Base-by-base conservation (phyloP, 1,284 basidiomycete species). In the Trichosporon sp. region DNA sequence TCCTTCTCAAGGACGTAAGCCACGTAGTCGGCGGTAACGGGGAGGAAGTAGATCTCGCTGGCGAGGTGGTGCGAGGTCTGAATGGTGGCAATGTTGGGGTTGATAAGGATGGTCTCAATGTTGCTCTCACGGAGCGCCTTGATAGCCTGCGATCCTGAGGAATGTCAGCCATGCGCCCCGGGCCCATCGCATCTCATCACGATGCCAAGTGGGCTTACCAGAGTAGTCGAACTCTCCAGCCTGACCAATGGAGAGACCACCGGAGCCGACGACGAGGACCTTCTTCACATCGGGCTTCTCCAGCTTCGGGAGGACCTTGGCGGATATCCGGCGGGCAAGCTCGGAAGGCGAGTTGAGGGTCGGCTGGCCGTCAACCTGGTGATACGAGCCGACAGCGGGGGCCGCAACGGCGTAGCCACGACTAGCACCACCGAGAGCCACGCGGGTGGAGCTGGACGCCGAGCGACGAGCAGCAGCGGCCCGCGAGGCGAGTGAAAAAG, bases 221-320 rank as follows among this genome's bases (percentile, higher is more conserved):
- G 94, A 97, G 82, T 99, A 99, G 81, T 99, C 96, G 81, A 99
- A 99, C 82, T 99, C 96, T 80, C 96, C 96, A 4, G 96, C 96
- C 81, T 99, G 96, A 52, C 96, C 96, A 69, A 99, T 99, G 76
- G 88, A 90, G 58, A 99, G 87, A 67, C 96, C 96, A 74, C 96
- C 96, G 69, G 89, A 92, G 69, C 96, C 96, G 59, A 99, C 93
- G 65, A 99, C 92, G 66, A 99, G 86, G 58, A 99, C 96, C 78
- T 95, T 96, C 79, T 90, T 89, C 56, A 99, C 95, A 72, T 97
- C 79, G 58, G 88, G 87, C 66, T 89, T 88, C 6, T 92, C 92
- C 37, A 87, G 82, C 57, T 86, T 87, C 70, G 84, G 88, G 19
- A 97, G 84, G 56, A 96, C 94, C 73, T 89, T 91, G 21, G 93